Conservation (phyloP, 768 basidiomycete species). For the Mycena kentingensis region DNA sequence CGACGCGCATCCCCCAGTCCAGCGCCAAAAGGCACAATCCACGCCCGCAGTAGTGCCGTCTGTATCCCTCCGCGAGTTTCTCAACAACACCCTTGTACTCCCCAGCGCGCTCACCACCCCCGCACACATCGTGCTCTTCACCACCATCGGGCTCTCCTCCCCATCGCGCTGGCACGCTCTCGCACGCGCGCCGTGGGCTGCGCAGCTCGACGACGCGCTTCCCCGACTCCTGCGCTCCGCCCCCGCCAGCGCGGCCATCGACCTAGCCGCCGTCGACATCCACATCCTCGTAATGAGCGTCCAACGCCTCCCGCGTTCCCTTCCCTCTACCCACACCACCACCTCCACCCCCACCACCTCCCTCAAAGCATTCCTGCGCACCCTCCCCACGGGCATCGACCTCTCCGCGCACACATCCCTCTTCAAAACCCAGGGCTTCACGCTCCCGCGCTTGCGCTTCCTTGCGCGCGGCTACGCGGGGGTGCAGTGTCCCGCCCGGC, state of each 20-base stretch:
- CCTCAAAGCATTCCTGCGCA: neutral
- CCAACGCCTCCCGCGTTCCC: too few relatives aligned
- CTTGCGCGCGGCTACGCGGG: too few relatives aligned
- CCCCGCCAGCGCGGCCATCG: neutral
- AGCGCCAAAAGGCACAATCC: too few relatives aligned
- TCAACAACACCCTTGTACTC: neutral
- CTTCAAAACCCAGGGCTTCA: neutral
- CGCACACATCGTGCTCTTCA: neutral
- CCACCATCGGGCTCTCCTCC: too few relatives aligned
- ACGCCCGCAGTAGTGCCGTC: too few relatives aligned
- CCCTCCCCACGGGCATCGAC: constrained; percentile 1
- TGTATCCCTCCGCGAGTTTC: neutral
- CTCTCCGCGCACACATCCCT: neutral
- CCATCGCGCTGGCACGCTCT: too few relatives aligned
- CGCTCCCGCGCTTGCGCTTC: neutral
- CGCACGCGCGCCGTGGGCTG: neutral
- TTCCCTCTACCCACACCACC: too few relatives aligned
- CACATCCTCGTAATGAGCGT: too few relatives aligned
- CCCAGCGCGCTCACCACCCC: neutral
- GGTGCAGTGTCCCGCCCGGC: too few relatives aligned
- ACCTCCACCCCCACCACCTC: neutral
- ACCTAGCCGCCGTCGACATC: too few relatives aligned
- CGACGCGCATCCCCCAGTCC: too few relatives aligned
- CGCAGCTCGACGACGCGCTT: neutral
- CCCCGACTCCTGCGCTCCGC: neutral